A percentile compares a stretch with the other conserved stretches of the same genome.
Evolutionary conservation across 2,329 filamentous ascomycete species (phyloP).

Genomic region (Emmonsiellopsis sp.): DNA sequence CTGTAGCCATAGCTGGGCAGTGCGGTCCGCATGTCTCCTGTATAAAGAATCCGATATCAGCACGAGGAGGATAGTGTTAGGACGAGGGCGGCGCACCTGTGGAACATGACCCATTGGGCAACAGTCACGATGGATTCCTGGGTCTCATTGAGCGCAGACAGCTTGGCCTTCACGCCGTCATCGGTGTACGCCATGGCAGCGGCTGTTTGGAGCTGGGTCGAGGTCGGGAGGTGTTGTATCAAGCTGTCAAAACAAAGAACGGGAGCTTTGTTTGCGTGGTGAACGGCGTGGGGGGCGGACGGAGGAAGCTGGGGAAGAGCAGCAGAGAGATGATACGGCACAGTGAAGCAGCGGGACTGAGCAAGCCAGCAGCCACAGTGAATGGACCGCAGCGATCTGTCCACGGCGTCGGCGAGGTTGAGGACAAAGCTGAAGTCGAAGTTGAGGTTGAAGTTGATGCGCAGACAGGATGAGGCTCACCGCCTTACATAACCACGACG

Average conservation of each 20-base stretch:
- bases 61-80: background rate
- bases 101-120: slow-evolving; percentile 99
- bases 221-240: background rate
- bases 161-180: slow-evolving; percentile 88
- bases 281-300: background rate
- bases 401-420: background rate
- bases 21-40: slow-evolving; percentile 85
- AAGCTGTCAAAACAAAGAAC: background rate
- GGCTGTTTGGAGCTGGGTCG: background rate
- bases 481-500: background rate
- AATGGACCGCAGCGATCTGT: too few relatives aligned
- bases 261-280: background rate
- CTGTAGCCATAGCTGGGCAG: slow-evolving; percentile 84
- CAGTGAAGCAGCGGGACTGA: too few relatives aligned
- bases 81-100: slow-evolving; percentile 54
- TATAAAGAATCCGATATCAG: slow-evolving; percentile 13
- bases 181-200: slow-evolving; percentile 81
- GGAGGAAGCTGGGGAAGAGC: background rate
- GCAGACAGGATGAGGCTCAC: background rate
- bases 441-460: background rate
- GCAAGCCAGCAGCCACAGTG: too few relatives aligned
- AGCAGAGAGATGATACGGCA: background rate
- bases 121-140: slow-evolving; percentile 95
- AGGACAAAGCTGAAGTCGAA: background rate
- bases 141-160: slow-evolving; percentile 90